phyloP scores from a whole-genome alignment of 176 grass and related monocot species.

The Avena insularis region DNA sequence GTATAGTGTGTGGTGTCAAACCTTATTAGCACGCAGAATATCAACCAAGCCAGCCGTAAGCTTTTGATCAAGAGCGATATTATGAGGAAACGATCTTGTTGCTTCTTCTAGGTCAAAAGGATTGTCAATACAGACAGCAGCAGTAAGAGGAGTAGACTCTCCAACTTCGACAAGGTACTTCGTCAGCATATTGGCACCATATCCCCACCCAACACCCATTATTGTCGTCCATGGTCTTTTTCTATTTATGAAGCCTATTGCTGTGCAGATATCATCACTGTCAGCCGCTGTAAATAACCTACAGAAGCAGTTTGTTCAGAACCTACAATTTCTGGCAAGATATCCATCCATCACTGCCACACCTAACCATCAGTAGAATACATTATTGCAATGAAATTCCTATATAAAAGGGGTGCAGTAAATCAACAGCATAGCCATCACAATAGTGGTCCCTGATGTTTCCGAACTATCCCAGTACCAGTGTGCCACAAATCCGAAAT shows the following conservation, averaged over 20 bases:
- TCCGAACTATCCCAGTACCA: constrained; percentile 5
- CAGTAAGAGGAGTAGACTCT: constrained; percentile 85
- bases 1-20: constrained; percentile 26
- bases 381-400: not conserved
- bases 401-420: not conserved
- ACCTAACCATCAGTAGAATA: constrained; percentile 32
- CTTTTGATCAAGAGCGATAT: constrained; percentile 69
- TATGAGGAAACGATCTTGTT: constrained; percentile 73
- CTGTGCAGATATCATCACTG: constrained; percentile 87
- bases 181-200: constrained; percentile 94
- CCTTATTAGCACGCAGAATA: constrained; percentile 93
- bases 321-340: constrained; percentile 36
- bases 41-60: constrained; percentile 76
- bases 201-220: constrained; percentile 83
- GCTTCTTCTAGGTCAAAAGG: constrained; percentile 92
- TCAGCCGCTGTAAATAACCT: constrained; percentile 99
- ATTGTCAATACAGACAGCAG: constrained; percentile 90
- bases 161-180: constrained; percentile 92
- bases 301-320: constrained; percentile 68
- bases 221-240: constrained; percentile 87
- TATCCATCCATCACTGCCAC: constrained; percentile 31
- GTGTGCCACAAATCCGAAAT: not conserved
- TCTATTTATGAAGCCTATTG: constrained; percentile 63
- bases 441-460: not conserved
- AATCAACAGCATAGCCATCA: constrained; percentile 14